These are phyloP conservation scores for Zopfia rhizophila DNA, from an alignment of 2,329 filamentous ascomycete species.

Conservation along the genomic window DNA sequence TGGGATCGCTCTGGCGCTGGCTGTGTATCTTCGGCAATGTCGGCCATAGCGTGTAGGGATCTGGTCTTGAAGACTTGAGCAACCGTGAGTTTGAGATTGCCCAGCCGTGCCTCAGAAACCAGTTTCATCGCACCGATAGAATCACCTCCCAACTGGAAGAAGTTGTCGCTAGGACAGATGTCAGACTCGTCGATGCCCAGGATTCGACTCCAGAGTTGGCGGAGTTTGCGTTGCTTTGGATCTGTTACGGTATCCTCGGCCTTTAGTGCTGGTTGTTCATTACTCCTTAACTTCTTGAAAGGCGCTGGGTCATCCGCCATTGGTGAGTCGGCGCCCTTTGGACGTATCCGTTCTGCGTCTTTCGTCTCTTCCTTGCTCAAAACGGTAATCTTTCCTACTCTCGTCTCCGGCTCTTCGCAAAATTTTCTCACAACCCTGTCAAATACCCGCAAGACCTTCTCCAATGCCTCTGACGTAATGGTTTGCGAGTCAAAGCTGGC, in stretches of 20 bases:
- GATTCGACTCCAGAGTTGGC: conserved; percentile 36
- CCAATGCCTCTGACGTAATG: conserved; percentile 63
- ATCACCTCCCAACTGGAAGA: conserved; percentile 60
- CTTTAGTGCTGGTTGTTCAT: too few relatives aligned
- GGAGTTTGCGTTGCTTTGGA: conserved; percentile 39
- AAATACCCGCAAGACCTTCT: conserved; percentile 64
- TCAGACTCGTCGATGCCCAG: conserved; percentile 38
- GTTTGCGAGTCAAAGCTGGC: conserved; percentile 73
- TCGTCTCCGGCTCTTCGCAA: conserved; percentile 52
- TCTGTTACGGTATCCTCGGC: not conserved
- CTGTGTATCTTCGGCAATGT: conserved; percentile 50
- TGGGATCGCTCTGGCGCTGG: conserved; percentile 26
- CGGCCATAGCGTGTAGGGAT: conserved; percentile 64
- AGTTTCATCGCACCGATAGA: conserved; percentile 59
- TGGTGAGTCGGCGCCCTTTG: too few relatives aligned
- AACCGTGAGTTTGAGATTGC: conserved; percentile 53
- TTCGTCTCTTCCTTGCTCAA: conserved; percentile 40
- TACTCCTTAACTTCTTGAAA: too few relatives aligned
- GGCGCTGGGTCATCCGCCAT: too few relatives aligned
- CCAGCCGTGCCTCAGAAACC: conserved; percentile 49
- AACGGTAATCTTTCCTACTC: conserved; percentile 40
- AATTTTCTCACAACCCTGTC: conserved; percentile 63
- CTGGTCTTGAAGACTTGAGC: conserved; percentile 55
- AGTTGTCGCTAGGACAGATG: conserved; percentile 54
- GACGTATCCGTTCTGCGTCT: conserved; percentile 39